These are phyloP conservation scores for Fonsecaea multimorphosa DNA, from an alignment of 2,329 filamentous ascomycete species.

Conservation along the genomic window DNA sequence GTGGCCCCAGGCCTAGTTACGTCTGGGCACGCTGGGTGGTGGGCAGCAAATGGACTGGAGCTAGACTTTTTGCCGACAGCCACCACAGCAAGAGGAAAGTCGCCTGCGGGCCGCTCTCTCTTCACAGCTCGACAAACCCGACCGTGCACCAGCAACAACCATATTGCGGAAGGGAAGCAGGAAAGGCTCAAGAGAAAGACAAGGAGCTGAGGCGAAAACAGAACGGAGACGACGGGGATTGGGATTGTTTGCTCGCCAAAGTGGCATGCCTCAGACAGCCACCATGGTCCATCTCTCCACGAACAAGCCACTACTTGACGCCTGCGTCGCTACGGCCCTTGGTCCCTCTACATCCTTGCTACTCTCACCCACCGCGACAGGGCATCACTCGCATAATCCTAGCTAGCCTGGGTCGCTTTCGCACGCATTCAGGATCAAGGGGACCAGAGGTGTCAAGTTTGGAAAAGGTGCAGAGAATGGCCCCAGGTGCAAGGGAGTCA, in stretches of 20 bases:
- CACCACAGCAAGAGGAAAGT: constrained; percentile 10
- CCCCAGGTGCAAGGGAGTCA: neutral
- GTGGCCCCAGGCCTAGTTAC: constrained; percentile 14
- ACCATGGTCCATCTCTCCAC: neutral
- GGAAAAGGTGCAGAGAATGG: neutral
- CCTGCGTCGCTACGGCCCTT: constrained; percentile 6
- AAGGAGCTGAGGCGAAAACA: constrained; percentile 1
- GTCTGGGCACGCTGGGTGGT: neutral
- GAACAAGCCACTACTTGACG: neutral
- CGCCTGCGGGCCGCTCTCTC: constrained; percentile 21
- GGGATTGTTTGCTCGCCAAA: constrained; percentile 3
- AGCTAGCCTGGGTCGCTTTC: neutral
- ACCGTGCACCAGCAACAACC: constrained; percentile 5
- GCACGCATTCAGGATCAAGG: neutral
- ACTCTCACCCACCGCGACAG: neutral
- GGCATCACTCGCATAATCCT: constrained; percentile 3
- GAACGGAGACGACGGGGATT: neutral
- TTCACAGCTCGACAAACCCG: constrained; percentile 7
- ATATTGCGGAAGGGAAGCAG: neutral
- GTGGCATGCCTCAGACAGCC: constrained; percentile 7
- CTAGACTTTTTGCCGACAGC: constrained; percentile 14
- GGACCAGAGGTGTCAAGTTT: neutral
- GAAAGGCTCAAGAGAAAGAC: neutral
- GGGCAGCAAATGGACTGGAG: constrained; percentile 13
- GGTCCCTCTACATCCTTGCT: neutral